phyloP scores from a whole-genome alignment of 2,329 filamentous ascomycete genomes.

The Aspergillus fischeri region DNA sequence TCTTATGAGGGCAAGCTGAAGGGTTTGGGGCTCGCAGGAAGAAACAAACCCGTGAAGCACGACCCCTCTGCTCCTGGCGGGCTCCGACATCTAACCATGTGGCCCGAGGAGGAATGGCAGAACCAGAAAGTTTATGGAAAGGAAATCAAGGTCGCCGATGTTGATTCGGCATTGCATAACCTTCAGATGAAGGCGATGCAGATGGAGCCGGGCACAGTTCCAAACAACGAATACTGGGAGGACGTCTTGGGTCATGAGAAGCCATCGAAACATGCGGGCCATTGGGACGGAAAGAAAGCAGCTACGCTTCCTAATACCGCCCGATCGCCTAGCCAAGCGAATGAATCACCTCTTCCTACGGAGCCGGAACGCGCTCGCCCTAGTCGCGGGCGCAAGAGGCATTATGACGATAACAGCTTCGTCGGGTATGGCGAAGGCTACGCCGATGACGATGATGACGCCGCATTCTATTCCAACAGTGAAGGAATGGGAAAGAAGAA shows the following conservation, averaged over 20 bases:
- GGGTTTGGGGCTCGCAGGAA: conserved; percentile 42
- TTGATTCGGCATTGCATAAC: conserved; percentile 39
- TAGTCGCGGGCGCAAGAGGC: conserved; percentile 46
- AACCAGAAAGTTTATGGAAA: conserved; percentile 47
- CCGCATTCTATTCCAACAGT: conserved; percentile 41
- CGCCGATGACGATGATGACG: conserved; percentile 46
- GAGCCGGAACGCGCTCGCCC: conserved; percentile 38
- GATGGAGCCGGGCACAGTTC: conserved; percentile 43
- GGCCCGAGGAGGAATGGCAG: conserved; percentile 50
- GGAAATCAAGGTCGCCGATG: conserved; percentile 41
- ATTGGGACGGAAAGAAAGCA: conserved; percentile 29
- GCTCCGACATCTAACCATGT: conserved; percentile 41
- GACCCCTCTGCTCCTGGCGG: conserved; percentile 37
- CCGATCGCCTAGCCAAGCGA: conserved; percentile 24
- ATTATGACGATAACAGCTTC: conserved; percentile 50
- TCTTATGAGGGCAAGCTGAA: conserved; percentile 52
- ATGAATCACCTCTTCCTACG: conserved; percentile 21
- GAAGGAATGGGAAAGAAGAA: conserved; percentile 45
- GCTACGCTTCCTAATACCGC: conserved; percentile 18
- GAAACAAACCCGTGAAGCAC: conserved; percentile 46
- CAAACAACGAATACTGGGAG: conserved; percentile 47
- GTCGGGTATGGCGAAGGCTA: conserved; percentile 50
- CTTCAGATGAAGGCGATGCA: conserved; percentile 44
- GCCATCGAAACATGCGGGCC: conserved; percentile 30
- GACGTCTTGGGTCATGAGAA: conserved; percentile 47